phyloP scores from a whole-genome alignment of 768 basidiomycete genomes.

The Saitozyma sp. region DNA sequence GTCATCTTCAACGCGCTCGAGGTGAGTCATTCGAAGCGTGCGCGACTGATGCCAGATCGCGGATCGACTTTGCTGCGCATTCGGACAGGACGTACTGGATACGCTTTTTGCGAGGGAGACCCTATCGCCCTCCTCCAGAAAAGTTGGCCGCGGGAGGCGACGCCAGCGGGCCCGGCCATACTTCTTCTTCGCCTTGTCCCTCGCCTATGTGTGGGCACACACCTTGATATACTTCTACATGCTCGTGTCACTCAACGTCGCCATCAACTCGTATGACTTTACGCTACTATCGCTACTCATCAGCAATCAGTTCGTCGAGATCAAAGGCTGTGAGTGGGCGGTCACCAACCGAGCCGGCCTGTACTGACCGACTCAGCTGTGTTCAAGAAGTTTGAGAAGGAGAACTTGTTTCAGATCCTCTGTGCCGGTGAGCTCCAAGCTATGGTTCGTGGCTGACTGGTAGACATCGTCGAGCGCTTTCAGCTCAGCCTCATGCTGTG shows the following conservation, averaged over 20 bases:
- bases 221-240: slow-evolving; percentile 95
- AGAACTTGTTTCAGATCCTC: slow-evolving; percentile 96
- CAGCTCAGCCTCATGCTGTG: slow-evolving; percentile 85
- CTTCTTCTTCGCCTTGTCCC: slow-evolving; percentile 77
- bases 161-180: slow-evolving; percentile 67
- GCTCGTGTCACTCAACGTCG: slow-evolving; percentile 89
- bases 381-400: slow-evolving; percentile 99
- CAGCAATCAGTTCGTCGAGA: slow-evolving; percentile 98
- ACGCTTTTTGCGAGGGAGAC: slow-evolving; percentile 93
- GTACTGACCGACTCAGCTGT: slow-evolving; percentile 56
- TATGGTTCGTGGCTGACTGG: neutral
- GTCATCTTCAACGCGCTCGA: slow-evolving; percentile 98
- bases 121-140: slow-evolving; percentile 59
- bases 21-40: slow-evolving; percentile 59
- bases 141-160: slow-evolving; percentile 57
- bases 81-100: slow-evolving; percentile 96
- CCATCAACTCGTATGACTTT: slow-evolving; percentile 97
- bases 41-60: slow-evolving; percentile 66
- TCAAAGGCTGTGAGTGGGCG: slow-evolving; percentile 72
- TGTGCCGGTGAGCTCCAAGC: slow-evolving; percentile 70
- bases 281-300: slow-evolving; percentile 88
- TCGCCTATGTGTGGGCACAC: slow-evolving; percentile 83
- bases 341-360: neutral
- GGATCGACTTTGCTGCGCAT: slow-evolving; percentile 88
- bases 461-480: slow-evolving; percentile 97